Base-by-base conservation (phyloP, 2,329 filamentous ascomycete genomes). In the Aspergillus ruber region DNA sequence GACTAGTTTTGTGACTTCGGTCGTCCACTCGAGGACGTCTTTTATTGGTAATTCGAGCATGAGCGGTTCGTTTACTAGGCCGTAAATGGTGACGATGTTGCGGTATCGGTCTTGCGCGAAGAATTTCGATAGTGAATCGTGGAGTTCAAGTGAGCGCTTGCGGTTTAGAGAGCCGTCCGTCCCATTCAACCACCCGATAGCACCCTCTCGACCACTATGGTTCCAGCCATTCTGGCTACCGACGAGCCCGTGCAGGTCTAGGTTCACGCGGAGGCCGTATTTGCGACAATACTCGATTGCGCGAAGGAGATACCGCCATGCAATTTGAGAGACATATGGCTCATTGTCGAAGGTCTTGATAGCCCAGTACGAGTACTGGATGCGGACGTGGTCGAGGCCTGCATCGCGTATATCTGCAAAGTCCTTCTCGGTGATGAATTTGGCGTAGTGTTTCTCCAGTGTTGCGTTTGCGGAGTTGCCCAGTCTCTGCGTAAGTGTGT, bases 201-300 rank as follows among this genome's bases (percentile, higher is more conserved):
- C 51, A 1, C 93, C 91, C 64, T 86, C 84, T 8, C 83, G 82
- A 0, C 93, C 93, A 57, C 88, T 94, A 68, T 98, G 93, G 60
- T 96, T 96, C 91, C 91, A 97, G 2, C 93, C 93, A 61, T 98
- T 98, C 63, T 97, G 93, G 51, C 86, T 91, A 0, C 93, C 93
- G 0, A 91, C 91, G 0, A 93, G 75, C n/a, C 80, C 90, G 70
- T 98, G 93, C 4, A 96, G 73, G 66, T 98, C 93, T 3, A 98
- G 81, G 53, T 97, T 97, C 36, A 98, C 83, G 2, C 93, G 85
- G 4, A 98, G 74, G 0, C 93, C 93, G 65, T 96, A 86, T 62
- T 94, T 90, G 21, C 93, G 85, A 40, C 87, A 88, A 79, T 88
- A 98, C 67, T 98, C 93, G 56, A 98, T 95, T 8, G 79, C 88